Evolutionary conservation across 192 early-diverging fungal genomes (phyloP), one percentile per base, ranked within the genome.

Genomic region (Mortierella hygrophila): DNA sequence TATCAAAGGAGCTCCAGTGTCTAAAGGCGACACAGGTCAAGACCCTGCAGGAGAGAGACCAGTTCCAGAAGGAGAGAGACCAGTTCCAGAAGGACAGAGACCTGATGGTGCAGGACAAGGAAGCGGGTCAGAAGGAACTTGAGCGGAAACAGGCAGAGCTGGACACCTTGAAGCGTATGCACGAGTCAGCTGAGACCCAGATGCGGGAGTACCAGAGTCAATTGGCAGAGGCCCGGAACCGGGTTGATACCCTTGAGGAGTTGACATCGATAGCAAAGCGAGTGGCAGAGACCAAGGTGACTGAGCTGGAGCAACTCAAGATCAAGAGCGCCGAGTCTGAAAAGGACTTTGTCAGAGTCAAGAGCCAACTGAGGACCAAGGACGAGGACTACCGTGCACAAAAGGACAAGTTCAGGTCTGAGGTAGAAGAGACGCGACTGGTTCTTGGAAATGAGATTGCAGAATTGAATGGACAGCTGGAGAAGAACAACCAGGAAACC

Each of bases 181-280:
- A 76, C 18, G 83, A 85, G 7, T 35, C 47, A 15, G 38, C 78
- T 0, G 83, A 85, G 57, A 41, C 9, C 9, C 83, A 85, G 35
- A 32, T 85, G 78, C 65, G 54, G 72, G 74, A 85, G n/a, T 82
- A 78, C 38, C 71, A 85, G 40, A 26, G 63, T 20, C 74, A 81
- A 42, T 26, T 79, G 70, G 72, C 68, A 6, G 88, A 85, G 35
- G 52, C 82, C 6, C 44, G 80, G 0, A 82, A 85, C 15, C 55
- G 73, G 3, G 71, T 76, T 6, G 83, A 80, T 44, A 85, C 83
- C 1, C 75, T 85, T 3, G 83, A 85, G 38, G 83, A 85, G 68
- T 46, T 85, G 74, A 85, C 83, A 7, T 85, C 83, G 57, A 85
- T 85, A n/a, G 83, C 83, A n/a, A 79, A 76, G 46, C 78, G 78